A percentile compares a stretch with the other conserved stretches of the same genome.
phyloP scores from a whole-genome alignment of 2,329 filamentous ascomycete species.

The Cladosporium halotolerans region DNA sequence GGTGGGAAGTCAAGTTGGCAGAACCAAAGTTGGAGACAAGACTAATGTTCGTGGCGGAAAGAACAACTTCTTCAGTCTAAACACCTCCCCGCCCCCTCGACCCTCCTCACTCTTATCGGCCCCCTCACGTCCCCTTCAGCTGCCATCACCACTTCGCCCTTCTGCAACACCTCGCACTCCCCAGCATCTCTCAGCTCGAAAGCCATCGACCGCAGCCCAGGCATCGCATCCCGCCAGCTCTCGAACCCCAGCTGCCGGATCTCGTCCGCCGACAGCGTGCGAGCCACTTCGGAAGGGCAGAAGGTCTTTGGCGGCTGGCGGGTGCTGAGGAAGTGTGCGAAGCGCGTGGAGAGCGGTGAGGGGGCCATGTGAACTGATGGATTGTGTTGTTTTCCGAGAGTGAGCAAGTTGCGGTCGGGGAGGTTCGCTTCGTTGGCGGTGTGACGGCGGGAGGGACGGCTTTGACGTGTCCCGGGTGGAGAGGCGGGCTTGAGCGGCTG shows the following conservation, averaged over 20 bases:
- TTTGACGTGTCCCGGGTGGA: too few species aligned
- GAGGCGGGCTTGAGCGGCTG: too few species aligned
- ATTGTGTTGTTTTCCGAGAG: too few species aligned
- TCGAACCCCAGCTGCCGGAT: constrained; percentile 27
- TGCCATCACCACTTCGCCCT: constrained; percentile 35
- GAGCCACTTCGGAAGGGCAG: constrained; percentile 48
- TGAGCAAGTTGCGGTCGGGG: too few species aligned
- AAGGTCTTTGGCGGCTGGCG: constrained; percentile 44
- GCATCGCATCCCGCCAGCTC: constrained; percentile 46
- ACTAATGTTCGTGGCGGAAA: too few species aligned
- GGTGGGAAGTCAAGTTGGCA: too few species aligned
- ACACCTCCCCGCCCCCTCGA: background rate
- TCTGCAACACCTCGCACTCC: constrained; percentile 45
- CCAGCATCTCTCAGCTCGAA: constrained; percentile 38
- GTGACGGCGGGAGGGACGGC: too few species aligned
- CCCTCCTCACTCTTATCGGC: constrained; percentile 40
- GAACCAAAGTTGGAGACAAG: too few species aligned
- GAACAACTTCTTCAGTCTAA: too few species aligned
- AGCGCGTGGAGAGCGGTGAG: background rate
- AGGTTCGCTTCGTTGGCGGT: too few species aligned
- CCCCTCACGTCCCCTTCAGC: constrained; percentile 35
- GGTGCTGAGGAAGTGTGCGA: constrained; percentile 7
- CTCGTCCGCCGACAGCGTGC: constrained; percentile 38
- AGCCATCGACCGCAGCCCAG: constrained; percentile 35
- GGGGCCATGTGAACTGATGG: background rate